Base-by-base conservation (phyloP, 495 filamentous ascomycete genomes). In the Trypethelium eluteriae region DNA sequence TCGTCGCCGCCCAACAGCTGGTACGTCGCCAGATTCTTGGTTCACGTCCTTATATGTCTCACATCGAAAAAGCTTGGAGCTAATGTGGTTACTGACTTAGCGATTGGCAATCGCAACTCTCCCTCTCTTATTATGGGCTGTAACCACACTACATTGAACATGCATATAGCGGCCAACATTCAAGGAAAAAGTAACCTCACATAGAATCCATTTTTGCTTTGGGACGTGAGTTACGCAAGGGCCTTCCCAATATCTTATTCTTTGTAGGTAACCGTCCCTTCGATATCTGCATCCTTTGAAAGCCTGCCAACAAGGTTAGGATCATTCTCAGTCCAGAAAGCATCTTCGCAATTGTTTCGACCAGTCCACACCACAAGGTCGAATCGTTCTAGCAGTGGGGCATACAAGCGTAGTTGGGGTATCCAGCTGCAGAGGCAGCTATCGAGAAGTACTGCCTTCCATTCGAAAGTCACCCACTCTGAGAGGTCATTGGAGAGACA, bases 301-400 rank as follows among this genome's bases (percentile, higher is more conserved):
- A 53, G 49, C 49, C 25, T 1, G 49, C 49, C 49, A 53, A 53
- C 14, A 53, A 53, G 49, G 2, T 53, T 53, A 53, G 49, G 49
- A 18, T 53, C 49, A 53, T 53, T 53, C 49, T 53, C 49, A 53
- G 49, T 53, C 49, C 49, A 53, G 16, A 53, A 53, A 53, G 49
- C 49, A 53, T 53, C 49, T 18, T 53, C 49, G 49, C 49, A 53
- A 53, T 12, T 53, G 49, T 53, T 53, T 53, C 49, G n/a, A 53
- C 49, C 49, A 53, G 49, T 53, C 49, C 49, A 53, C 49, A 53
- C 49, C 16, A 18, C 49, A 53, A 53, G 49, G 2, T 53, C 49
- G 49, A 53, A 53, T 53, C 49, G 49, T 53, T 53, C 49, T 18
- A 53, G 49, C 49, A 53, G 49, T 53, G 49, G 49, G 16, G 2